Evolutionary conservation across 192 early-diverging fungal species (phyloP).

Genomic region (Rhizoclosmatium sp.): DNA sequence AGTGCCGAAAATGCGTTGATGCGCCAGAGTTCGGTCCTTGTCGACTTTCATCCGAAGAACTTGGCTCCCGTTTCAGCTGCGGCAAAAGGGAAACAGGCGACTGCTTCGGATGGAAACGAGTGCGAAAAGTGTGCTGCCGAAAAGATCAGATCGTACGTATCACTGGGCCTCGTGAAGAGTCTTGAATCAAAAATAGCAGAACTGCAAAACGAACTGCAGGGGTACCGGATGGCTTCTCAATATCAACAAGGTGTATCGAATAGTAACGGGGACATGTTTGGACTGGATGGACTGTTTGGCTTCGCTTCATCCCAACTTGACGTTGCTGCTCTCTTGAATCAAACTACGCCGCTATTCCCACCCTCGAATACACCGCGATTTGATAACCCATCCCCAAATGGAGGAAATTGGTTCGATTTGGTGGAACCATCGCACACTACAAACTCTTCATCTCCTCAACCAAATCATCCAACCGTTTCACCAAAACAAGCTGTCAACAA

Average conservation of each 20-base stretch:
- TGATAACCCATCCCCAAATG: not conserved
- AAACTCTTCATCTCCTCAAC: too few species aligned
- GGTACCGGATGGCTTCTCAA: not conserved
- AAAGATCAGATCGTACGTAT: constrained; percentile 13
- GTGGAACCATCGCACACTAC: not conserved
- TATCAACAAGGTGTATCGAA: not conserved
- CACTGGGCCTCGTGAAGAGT: constrained; percentile 17
- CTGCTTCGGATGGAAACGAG: not conserved
- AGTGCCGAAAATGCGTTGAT: constrained; percentile 13
- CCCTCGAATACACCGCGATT: too few species aligned
- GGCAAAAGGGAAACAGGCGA: not conserved
- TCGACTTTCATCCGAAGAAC: not conserved
- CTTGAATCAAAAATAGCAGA: constrained; percentile 4
- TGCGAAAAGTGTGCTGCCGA: constrained; percentile 2
- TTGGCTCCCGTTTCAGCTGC: not conserved
- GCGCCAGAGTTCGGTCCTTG: not conserved
- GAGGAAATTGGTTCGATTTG: not conserved
- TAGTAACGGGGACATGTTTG: not conserved
- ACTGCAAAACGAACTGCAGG: not conserved
- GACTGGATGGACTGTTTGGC: not conserved
- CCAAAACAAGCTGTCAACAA: not conserved
- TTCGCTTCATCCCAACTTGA: not conserved
- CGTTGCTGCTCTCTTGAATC: not conserved
- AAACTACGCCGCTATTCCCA: not conserved
- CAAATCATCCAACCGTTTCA: not conserved